Conservation (phyloP, 176 grass and related monocot genomes). For the Cenchrus americanus region DNA sequence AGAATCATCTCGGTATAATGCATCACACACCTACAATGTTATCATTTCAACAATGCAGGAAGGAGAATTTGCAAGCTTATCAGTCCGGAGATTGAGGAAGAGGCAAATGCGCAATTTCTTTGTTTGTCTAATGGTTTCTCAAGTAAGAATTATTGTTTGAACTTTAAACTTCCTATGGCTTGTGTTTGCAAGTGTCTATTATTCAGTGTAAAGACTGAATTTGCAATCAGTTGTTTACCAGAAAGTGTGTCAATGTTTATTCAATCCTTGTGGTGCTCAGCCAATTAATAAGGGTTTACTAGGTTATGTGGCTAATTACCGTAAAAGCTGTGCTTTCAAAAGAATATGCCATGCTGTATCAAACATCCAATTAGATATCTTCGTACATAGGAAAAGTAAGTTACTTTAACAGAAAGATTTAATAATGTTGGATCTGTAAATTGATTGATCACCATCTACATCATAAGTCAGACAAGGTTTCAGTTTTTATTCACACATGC, state of each 20-base stretch:
- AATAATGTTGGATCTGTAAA: not conserved
- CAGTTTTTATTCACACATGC: not conserved
- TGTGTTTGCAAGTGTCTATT: slow-evolving; percentile 1
- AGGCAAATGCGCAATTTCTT: slow-evolving; percentile 96
- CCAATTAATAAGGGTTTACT: not conserved
- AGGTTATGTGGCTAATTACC: not conserved
- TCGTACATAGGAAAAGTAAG: slow-evolving; percentile 11
- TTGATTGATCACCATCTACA: not conserved
- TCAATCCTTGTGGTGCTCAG: not conserved
- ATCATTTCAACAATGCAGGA: slow-evolving; percentile 65
- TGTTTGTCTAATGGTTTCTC: slow-evolving; percentile 93
- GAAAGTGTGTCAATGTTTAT: not conserved
- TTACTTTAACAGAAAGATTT: not conserved
- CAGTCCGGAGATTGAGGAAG: slow-evolving; percentile 87
- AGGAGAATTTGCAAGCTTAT: slow-evolving; percentile 72
- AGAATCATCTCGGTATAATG: slow-evolving; percentile 15
- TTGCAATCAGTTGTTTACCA: not conserved
- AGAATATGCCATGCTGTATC: not conserved
- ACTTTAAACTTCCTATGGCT: not conserved
- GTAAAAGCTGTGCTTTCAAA: not conserved
- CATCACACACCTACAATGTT: slow-evolving; percentile 22
- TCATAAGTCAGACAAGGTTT: not conserved
- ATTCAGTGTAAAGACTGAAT: not conserved
- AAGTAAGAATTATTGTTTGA: slow-evolving; percentile 60
- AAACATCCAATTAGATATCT: not conserved